Base-by-base conservation (phyloP, 345 rosid genomes). In the Melaleuca quinquenervia region DNA sequence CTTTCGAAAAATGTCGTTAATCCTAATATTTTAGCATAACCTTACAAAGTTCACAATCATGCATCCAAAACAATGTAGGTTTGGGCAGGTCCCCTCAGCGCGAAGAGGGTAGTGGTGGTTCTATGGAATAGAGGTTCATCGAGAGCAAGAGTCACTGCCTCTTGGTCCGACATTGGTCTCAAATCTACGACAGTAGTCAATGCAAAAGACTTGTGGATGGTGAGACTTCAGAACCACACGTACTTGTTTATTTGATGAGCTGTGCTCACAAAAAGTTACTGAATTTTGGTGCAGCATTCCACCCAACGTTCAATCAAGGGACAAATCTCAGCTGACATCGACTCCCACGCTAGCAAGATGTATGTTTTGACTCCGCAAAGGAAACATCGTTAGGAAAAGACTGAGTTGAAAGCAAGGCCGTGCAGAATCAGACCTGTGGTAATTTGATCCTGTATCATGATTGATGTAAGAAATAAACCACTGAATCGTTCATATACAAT, bases 141-240 rank as follows among this genome's bases (percentile, higher is more conserved):
- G 7, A 56, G 44, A 26, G 95, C 93, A 11, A 94, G 84, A 51
- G 87, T 95, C 14, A 93, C 93, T 41, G 97, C 98, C 55, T 20
- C 80, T 44, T 95, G 98, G 96, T 83, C 88, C 0, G 98, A 95
- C 29, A 87, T 95, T 45, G 96, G 96, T 20, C 92, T 96, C n/a
- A 74, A 84, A 1, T 83, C 96, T 12, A 88, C 88, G 32, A 88
- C 92, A 26, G 41, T 86, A 41, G 94, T 91, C 22, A 48, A 85
- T n/a, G 94, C 93, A 86, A 87, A 94, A 86, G 98, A 96, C 64
- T 89, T 96, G 36, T 96, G 98, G 99, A 91, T 51, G 93, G 98
- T 96, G 85, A 91, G 88, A 18, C 85, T 55, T 22, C 52, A 6
- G 44, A 74, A 32, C 53, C 44, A n/a, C 54, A 58, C 82, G 26